phyloP scores from a whole-genome alignment of 306 rosid species.

The Ziziphus jujuba region DNA sequence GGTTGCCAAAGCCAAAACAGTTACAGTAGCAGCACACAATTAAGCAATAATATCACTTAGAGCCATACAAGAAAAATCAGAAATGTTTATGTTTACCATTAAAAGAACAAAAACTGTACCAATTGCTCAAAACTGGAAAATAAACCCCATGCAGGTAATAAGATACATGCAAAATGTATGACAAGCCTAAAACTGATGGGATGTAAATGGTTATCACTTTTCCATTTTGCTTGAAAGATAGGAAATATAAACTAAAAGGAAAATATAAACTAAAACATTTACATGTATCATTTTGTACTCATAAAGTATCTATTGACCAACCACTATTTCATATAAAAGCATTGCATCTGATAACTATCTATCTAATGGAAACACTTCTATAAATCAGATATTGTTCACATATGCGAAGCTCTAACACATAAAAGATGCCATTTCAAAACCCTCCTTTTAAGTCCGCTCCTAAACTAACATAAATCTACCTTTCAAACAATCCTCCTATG shows the following conservation, averaged over 20 bases:
- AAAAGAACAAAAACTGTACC: no score
- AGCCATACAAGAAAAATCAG: background rate
- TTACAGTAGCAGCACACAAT: background rate
- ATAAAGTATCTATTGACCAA: no score
- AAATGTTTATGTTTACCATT: no score
- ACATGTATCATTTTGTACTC: background rate
- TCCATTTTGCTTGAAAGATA: background rate
- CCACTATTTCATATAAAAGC: background rate
- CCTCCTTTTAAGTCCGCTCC: background rate
- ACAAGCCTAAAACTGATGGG: background rate
- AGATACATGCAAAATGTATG: background rate
- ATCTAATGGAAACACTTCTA: background rate
- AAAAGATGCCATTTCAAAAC: background rate
- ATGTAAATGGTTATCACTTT: background rate
- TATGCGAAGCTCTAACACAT: background rate
- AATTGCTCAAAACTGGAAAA: no score
- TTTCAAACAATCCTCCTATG: background rate
- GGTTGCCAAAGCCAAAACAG: background rate
- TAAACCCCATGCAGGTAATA: background rate
- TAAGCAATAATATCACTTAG: background rate
- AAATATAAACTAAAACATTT: background rate
- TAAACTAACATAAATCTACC: background rate
- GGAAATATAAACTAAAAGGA: no score
- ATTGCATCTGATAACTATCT: background rate
- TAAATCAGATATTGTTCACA: background rate